phyloP scores from a whole-genome alignment of 2,329 filamentous ascomycete genomes.

The Kalmusia sp. region DNA sequence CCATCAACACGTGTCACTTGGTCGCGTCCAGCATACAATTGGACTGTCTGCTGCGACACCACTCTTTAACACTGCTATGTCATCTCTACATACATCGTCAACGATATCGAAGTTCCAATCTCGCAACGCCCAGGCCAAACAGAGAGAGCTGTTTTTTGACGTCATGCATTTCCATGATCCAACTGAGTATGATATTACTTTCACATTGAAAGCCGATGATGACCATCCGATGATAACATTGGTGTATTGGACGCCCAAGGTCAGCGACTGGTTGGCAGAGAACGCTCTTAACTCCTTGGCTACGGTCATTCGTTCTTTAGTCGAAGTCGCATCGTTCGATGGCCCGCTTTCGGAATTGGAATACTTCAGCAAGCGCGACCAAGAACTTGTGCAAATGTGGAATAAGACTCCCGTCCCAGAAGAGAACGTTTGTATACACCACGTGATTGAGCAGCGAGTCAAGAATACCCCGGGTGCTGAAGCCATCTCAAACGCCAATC shows the following conservation, averaged over 20 bases:
- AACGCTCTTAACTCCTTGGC: background rate
- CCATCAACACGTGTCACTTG: constrained; percentile 1
- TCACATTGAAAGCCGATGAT: constrained; percentile 2
- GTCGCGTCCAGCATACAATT: constrained; percentile 3
- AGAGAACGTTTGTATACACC: background rate
- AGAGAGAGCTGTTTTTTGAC: background rate
- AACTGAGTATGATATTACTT: constrained; percentile 1
- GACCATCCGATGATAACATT: constrained; percentile 1
- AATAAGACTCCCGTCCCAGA: background rate
- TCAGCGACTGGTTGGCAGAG: constrained; percentile 1
- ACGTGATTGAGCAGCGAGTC: background rate
- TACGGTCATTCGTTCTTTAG: background rate
- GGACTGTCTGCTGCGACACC: background rate
- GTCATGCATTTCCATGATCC: constrained; percentile 2
- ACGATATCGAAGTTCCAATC: constrained; percentile 4
- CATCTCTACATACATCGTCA: background rate
- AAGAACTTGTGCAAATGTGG: background rate
- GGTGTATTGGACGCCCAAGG: background rate
- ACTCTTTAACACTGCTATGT: background rate
- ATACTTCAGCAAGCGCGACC: background rate
- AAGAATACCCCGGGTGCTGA: background rate
- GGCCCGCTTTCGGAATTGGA: background rate
- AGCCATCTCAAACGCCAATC: constrained; percentile 1
- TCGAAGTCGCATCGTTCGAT: background rate
- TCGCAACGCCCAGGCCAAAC: background rate